These are phyloP conservation scores for Euphorbia tirucalli DNA, from an alignment of 345 rosid genomes.

Conservation along the genomic window DNA sequence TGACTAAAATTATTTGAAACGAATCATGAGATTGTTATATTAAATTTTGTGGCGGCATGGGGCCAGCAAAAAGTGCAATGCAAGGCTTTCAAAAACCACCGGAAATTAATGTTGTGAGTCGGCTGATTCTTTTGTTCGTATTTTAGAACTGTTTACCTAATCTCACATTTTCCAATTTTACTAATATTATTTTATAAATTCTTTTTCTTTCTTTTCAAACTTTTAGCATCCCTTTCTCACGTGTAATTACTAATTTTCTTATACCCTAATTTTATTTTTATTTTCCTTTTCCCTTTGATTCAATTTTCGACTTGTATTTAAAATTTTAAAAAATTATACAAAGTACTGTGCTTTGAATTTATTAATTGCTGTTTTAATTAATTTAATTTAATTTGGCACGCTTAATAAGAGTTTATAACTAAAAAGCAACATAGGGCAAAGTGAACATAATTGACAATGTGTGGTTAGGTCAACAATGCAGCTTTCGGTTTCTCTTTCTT, in stretches of 20 bases:
- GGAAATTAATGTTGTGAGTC: not conserved
- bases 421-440: not conserved
- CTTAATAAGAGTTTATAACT: not conserved
- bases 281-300: not conserved
- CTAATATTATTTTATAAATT: no score
- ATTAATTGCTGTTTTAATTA: not conserved
- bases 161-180: not conserved
- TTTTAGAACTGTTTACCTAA: not conserved
- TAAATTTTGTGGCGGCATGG: no score
- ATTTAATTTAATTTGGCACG: not conserved
- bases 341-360: no score
- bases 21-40: no score
- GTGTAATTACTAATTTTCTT: not conserved
- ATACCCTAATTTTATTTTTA: not conserved
- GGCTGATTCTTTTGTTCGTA: not conserved
- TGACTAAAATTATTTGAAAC: no score
- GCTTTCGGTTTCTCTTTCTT: slow-evolving; percentile 9
- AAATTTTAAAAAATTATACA: no score
- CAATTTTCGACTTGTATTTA: no score
- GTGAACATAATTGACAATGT: not conserved
- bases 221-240: not conserved
- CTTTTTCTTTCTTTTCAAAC: not conserved
- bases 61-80: no score
- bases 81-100: not conserved
- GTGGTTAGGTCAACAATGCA: slow-evolving; percentile 2